A percentile compares a stretch with the other conserved stretches of the same genome.
phyloP scores from a whole-genome alignment of 768 basidiomycete genomes.

The Ramaria sp. region DNA sequence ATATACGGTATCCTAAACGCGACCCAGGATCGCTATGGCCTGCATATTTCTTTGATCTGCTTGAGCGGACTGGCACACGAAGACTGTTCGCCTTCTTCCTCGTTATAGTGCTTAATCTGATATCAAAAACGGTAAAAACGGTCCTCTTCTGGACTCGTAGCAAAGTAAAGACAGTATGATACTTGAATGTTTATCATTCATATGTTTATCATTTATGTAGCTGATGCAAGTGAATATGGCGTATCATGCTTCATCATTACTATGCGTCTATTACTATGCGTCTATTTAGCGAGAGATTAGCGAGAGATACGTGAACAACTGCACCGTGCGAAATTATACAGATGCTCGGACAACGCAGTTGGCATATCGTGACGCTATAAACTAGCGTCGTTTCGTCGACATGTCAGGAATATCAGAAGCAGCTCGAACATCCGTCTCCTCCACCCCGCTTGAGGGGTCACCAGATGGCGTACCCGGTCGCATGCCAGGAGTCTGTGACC shows the following conservation, averaged over 20 bases:
- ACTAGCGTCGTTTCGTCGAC: not conserved
- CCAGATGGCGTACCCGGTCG: not conserved
- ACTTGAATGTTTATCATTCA: not conserved
- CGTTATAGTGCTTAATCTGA: not conserved
- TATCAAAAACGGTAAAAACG: not conserved
- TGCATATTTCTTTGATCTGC: conserved; percentile 27
- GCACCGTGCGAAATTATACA: not conserved
- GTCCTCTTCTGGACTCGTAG: not conserved
- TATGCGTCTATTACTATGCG: not conserved
- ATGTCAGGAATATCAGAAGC: not conserved
- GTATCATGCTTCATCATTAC: not conserved
- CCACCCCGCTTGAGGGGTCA: not conserved
- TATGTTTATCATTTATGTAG: too few species aligned
- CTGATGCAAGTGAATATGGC: too few species aligned
- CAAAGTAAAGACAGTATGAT: not conserved
- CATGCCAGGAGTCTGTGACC: not conserved
- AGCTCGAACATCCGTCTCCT: not conserved
- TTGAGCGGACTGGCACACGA: conserved; percentile 19
- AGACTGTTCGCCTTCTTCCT: not conserved
- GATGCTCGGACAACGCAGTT: not conserved
- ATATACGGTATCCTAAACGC: conserved; percentile 29
- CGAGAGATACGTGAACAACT: not conserved
- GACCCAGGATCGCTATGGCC: conserved; percentile 15
- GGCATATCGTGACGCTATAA: not conserved
- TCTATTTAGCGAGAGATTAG: too few species aligned